A percentile compares a stretch with the other conserved stretches of the same genome.
Evolutionary conservation across 1,139 yeast genomes (phyloP).

Genomic region (Torulaspora pretoriensis): DNA sequence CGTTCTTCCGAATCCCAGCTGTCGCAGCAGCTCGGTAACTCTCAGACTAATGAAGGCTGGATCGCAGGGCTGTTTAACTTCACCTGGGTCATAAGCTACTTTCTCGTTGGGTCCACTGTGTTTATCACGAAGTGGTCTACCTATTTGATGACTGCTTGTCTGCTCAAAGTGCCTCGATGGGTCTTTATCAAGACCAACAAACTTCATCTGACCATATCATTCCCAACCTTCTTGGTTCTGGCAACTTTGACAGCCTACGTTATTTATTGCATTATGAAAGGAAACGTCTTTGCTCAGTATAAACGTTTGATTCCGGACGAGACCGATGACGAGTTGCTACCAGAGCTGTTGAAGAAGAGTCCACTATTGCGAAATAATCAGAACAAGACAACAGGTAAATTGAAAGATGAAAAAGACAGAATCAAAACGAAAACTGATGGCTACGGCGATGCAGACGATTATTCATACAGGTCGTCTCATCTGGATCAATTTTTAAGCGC

Average conservation of each 20-base stretch:
- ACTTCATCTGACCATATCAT: conserved; percentile 18
- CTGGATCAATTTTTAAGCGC: conserved; percentile 88
- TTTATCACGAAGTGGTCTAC: conserved; percentile 13
- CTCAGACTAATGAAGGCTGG: conserved; percentile 15
- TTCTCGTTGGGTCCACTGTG: conserved; percentile 13
- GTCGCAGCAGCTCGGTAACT: conserved; percentile 1
- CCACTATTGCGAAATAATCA: background rate
- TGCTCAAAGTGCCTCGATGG: conserved; percentile 17
- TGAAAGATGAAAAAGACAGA: conserved; percentile 4
- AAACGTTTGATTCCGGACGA: conserved; percentile 16
- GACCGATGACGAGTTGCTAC: conserved; percentile 5
- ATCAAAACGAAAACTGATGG: conserved; percentile 2
- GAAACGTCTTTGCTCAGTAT: conserved; percentile 19
- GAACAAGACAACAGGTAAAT: background rate
- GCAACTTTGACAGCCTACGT: conserved; percentile 12
- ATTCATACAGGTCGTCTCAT: conserved; percentile 43
- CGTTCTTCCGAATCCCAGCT: conserved; percentile 6
- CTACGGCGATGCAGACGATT: conserved; percentile 12
- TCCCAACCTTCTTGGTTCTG: conserved; percentile 13
- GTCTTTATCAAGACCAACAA: conserved; percentile 15
- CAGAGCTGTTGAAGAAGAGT: conserved; percentile 1
- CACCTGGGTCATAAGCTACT: conserved; percentile 15
- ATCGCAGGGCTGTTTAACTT: conserved; percentile 11
- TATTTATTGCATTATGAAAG: conserved; percentile 18
- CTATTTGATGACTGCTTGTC: conserved; percentile 12